These are phyloP conservation scores for Pythium myriotylum DNA, from an alignment of 352 stramenopile genomes.

Conservation along the genomic window DNA sequence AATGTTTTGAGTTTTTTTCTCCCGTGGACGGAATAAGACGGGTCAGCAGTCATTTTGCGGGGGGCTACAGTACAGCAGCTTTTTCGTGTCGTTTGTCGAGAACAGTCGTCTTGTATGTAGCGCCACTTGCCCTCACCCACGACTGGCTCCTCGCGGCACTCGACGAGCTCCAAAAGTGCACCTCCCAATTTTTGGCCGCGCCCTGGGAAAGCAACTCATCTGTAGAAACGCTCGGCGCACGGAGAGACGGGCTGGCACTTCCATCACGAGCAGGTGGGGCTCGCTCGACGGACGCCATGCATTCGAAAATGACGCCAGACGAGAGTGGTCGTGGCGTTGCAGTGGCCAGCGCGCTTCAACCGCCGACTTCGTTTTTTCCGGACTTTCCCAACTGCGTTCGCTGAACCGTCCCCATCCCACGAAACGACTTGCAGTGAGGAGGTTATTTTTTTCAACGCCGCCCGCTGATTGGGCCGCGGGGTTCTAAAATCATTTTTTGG, in stretches of 20 bases:
- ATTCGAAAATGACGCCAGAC: slow-evolving; percentile 9
- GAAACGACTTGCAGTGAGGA: slow-evolving; percentile 3
- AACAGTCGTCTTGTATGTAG: background rate
- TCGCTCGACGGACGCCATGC: slow-evolving; percentile 6
- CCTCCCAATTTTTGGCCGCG: background rate
- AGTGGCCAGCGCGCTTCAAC: slow-evolving; percentile 17
- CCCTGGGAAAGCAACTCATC: background rate
- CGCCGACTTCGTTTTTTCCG: slow-evolving; percentile 20
- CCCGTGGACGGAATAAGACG: slow-evolving; percentile 1
- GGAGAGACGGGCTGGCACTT: background rate
- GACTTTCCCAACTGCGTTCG: slow-evolving; percentile 8
- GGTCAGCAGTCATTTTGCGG: slow-evolving; percentile 1
- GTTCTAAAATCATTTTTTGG: slow-evolving; percentile 12
- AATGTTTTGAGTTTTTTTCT: slow-evolving; percentile 2
- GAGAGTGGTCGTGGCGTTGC: slow-evolving; percentile 1
- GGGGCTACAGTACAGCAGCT: background rate
- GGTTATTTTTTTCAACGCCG: slow-evolving; percentile 7
- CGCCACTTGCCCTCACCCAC: slow-evolving; percentile 2
- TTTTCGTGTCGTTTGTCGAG: background rate
- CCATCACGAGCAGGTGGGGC: background rate
- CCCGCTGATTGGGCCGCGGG: slow-evolving; percentile 12
- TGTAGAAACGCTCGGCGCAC: background rate
- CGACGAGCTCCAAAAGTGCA: background rate
- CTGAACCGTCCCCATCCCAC: slow-evolving; percentile 13
- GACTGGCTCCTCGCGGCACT: background rate